These are phyloP conservation scores for Candida gigantensis DNA, from an alignment of 1,139 yeast genomes.

Conservation along the genomic window DNA sequence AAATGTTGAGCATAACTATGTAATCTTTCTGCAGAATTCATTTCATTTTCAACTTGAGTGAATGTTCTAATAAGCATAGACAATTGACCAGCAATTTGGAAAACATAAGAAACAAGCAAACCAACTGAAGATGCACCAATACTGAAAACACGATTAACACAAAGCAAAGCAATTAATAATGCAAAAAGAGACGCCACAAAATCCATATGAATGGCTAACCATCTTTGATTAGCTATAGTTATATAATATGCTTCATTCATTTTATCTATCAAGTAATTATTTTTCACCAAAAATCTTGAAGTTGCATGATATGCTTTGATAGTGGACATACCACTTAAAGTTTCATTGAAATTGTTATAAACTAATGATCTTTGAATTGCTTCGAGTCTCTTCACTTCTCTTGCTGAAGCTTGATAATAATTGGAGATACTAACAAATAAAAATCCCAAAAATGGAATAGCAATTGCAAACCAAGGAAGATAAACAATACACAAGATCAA, in stretches of 20 bases:
- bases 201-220: slow-evolving; percentile 76
- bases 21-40: slow-evolving; percentile 84
- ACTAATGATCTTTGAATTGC: slow-evolving; percentile 75
- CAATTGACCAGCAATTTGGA: slow-evolving; percentile 52
- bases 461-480: slow-evolving; percentile 66
- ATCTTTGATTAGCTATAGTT: slow-evolving; percentile 72
- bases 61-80: slow-evolving; percentile 53
- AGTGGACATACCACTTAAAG: slow-evolving; percentile 69
- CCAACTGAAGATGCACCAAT: slow-evolving; percentile 72
- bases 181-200: slow-evolving; percentile 51
- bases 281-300: slow-evolving; percentile 50
- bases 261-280: slow-evolving; percentile 53
- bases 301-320: slow-evolving; percentile 63
- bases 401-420: slow-evolving; percentile 66
- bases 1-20: slow-evolving; percentile 60
- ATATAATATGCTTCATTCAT: slow-evolving; percentile 77
- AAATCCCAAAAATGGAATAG: slow-evolving; percentile 42
- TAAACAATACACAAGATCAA: slow-evolving; percentile 68
- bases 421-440: slow-evolving; percentile 41
- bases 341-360: slow-evolving; percentile 75
- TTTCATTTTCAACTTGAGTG: slow-evolving; percentile 78
- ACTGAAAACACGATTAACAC: slow-evolving; percentile 65
- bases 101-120: slow-evolving; percentile 62
- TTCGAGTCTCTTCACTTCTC: slow-evolving; percentile 83
- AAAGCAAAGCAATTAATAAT: slow-evolving; percentile 55